Percentiles rank a stretch among this genome's conserved stretches.
Evolutionary conservation across 768 basidiomycete species (phyloP).

Genomic region (Naematelia aurantialba): DNA sequence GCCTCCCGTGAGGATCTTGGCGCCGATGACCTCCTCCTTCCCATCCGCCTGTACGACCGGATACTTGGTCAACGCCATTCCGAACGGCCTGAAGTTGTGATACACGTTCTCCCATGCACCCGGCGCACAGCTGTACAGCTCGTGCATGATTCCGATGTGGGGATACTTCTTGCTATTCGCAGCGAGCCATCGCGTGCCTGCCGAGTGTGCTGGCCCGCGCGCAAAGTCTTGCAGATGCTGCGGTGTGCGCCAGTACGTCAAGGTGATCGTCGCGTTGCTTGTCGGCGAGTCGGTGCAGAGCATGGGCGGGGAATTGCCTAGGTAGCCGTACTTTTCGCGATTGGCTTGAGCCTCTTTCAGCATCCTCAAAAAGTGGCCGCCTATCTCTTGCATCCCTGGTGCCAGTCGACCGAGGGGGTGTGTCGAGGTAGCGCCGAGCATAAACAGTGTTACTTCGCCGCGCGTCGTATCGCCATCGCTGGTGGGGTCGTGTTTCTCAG

Average conservation of each 20-base stretch:
- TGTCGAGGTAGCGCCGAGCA: not conserved
- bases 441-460: not conserved
- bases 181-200: not conserved
- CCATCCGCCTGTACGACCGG: not conserved
- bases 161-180: not conserved
- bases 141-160: not conserved
- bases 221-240: not conserved
- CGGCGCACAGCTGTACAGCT: not conserved
- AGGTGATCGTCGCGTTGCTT: not conserved
- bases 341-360: not conserved
- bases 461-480: not conserved
- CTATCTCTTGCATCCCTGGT: not conserved
- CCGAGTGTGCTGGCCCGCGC: not conserved
- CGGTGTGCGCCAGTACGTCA: not conserved
- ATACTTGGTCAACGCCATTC: not conserved
- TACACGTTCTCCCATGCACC: not conserved
- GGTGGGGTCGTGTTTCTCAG: not conserved
- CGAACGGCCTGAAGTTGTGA: not conserved
- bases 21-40: not conserved
- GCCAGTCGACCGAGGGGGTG: not conserved
- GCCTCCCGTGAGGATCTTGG: not conserved
- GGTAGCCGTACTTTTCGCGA: not conserved
- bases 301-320: not conserved
- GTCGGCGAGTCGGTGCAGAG: not conserved
- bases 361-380: not conserved